Percentiles rank a stretch among this genome's conserved stretches.
These are phyloP conservation scores for Teunomyces pallodes DNA, from an alignment of 805 yeast species.

Conservation along the genomic window DNA sequence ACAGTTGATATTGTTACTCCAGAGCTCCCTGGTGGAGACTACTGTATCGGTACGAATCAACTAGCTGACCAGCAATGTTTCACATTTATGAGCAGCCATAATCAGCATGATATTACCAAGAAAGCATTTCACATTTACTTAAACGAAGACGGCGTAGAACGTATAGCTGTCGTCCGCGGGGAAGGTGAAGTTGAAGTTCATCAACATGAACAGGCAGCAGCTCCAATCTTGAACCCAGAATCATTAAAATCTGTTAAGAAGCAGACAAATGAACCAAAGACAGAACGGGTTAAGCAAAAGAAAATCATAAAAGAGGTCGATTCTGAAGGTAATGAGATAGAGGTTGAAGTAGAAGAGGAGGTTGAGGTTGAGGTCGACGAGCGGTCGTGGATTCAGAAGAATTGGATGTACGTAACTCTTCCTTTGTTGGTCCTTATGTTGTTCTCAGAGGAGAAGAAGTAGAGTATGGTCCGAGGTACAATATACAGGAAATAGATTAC, in stretches of 20 bases:
- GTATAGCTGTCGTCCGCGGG: constrained; percentile 5
- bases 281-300: constrained; percentile 14
- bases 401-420: constrained; percentile 62
- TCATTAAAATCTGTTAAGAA: constrained; percentile 7
- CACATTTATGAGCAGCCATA: constrained; percentile 11
- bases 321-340: constrained; percentile 23
- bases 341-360: constrained; percentile 18
- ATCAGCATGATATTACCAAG: not conserved
- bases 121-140: constrained; percentile 4
- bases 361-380: constrained; percentile 22
- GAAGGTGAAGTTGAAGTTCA: constrained; percentile 6
- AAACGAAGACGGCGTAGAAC: not conserved
- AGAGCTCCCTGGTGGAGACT: constrained; percentile 5
- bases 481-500: not conserved
- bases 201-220: constrained; percentile 15
- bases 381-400: constrained; percentile 53
- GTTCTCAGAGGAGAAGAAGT: constrained; percentile 16
- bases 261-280: constrained; percentile 7
- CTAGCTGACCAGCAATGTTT: constrained; percentile 32
- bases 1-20: not conserved
- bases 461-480: not conserved
- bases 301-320: constrained; percentile 17
- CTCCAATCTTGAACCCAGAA: constrained; percentile 30
- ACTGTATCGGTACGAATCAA: constrained; percentile 34
- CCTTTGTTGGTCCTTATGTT: constrained; percentile 39